Percentiles rank a stretch among this genome's conserved stretches.
Conservation (phyloP, 2,329 filamentous ascomycete genomes). For the Ophiostoma novo-ulmi region DNA sequence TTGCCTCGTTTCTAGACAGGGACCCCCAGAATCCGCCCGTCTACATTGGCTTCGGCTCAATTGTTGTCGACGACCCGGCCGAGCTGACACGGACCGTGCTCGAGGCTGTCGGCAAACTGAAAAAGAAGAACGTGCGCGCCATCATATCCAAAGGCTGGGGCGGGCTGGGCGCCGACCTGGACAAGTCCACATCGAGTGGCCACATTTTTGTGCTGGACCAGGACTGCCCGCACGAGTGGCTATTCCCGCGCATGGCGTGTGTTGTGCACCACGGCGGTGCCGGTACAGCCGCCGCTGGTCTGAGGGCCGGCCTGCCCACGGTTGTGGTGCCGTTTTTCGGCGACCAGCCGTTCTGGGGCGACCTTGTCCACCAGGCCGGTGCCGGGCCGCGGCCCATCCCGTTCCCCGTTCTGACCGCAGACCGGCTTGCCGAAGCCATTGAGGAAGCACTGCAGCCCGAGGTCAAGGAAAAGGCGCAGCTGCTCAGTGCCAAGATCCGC, state of each 20-base stretch:
- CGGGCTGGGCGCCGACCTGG: constrained; percentile 65
- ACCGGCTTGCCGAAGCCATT: constrained; percentile 62
- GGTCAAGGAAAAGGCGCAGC: not conserved
- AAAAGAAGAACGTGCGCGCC: constrained; percentile 46
- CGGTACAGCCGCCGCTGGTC: constrained; percentile 82
- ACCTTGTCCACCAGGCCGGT: constrained; percentile 66
- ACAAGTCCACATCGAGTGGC: not conserved
- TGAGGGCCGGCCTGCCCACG: constrained; percentile 72
- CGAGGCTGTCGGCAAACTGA: constrained; percentile 57
- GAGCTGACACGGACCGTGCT: constrained; percentile 67
- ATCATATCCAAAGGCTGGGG: constrained; percentile 87
- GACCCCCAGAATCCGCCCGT: constrained; percentile 66
- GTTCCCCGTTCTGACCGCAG: constrained; percentile 60
- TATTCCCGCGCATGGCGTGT: constrained; percentile 73
- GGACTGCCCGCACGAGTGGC: constrained; percentile 66
- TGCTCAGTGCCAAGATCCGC: constrained; percentile 12
- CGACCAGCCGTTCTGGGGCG: constrained; percentile 78
- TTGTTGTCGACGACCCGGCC: constrained; percentile 72
- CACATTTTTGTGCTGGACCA: constrained; percentile 15
- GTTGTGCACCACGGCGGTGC: constrained; percentile 87
- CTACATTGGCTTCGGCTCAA: constrained; percentile 79
- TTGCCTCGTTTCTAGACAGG: constrained; percentile 58
- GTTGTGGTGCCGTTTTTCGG: constrained; percentile 84
- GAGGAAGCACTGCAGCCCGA: constrained; percentile 15
- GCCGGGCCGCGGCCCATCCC: constrained; percentile 68